phyloP scores from a whole-genome alignment of 257 asterid species.

The Cinchona pubescens region DNA sequence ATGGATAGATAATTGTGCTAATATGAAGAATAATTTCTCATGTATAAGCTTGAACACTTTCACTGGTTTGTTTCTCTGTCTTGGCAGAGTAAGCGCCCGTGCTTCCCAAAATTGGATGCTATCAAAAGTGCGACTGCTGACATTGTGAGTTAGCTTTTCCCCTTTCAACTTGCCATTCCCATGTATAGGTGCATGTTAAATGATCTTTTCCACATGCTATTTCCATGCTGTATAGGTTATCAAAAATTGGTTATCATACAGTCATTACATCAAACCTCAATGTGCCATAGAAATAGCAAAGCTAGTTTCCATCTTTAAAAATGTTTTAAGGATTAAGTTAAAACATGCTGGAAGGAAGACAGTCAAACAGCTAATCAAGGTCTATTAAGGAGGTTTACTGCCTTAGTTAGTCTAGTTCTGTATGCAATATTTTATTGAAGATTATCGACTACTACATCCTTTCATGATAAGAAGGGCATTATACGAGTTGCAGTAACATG shows the following conservation, averaged over 20 bases:
- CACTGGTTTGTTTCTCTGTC: constrained; percentile 14
- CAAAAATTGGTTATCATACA: neutral
- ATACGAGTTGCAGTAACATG: neutral
- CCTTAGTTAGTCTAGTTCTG: neutral
- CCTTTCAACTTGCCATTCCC: neutral
- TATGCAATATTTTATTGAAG: neutral
- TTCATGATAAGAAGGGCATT: neutral
- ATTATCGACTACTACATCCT: neutral
- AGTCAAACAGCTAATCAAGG: neutral
- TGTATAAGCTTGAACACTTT: neutral
- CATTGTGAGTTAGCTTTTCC: constrained; percentile 56
- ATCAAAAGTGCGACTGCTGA: constrained; percentile 92
- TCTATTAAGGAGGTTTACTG: neutral
- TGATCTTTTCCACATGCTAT: neutral
- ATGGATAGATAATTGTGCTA: neutral
- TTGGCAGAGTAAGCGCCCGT: constrained; percentile 78
- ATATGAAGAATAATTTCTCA: neutral
- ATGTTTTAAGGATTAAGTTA: neutral
- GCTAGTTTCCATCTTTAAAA: neutral
- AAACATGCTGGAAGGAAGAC: neutral
- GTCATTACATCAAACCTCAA: neutral
- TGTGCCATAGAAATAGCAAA: neutral
- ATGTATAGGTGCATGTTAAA: neutral
- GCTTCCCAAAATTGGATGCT: constrained; percentile 87
- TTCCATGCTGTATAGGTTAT: neutral